phyloP scores from a whole-genome alignment of 805 yeast genomes.

The Saccharomycopsis sp. region DNA sequence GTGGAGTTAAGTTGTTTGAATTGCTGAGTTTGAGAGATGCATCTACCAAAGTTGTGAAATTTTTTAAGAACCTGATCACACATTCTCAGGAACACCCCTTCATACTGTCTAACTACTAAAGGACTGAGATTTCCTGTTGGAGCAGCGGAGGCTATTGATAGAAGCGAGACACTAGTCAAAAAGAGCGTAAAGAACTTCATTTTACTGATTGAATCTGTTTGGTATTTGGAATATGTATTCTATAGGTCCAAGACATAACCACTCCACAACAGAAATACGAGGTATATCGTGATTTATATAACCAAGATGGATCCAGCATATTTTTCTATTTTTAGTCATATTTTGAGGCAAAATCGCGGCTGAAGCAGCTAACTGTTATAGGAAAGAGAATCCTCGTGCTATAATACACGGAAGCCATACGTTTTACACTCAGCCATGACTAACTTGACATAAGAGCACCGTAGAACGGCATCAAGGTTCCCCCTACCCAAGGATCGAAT shows the following conservation, averaged over 20 bases:
- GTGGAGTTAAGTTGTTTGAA: slow-evolving; percentile 12
- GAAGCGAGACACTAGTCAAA: background rate
- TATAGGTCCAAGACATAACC: no score
- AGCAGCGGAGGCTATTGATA: background rate
- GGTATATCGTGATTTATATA: background rate
- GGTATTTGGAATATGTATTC: no score
- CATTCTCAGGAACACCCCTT: slow-evolving; percentile 11
- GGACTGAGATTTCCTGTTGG: background rate
- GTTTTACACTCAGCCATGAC: background rate
- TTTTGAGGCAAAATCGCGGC: background rate
- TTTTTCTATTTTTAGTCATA: background rate
- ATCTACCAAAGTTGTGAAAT: slow-evolving; percentile 18
- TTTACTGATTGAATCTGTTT: background rate
- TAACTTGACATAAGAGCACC: background rate
- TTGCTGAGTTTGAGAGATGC: slow-evolving; percentile 15
- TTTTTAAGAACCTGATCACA: slow-evolving; percentile 13
- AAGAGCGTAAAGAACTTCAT: background rate
- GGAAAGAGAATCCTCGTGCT: background rate
- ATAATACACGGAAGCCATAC: background rate
- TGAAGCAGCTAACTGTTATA: background rate
- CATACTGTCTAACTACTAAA: background rate
- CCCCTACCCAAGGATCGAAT: background rate
- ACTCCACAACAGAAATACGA: no score
- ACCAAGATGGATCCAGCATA: background rate
- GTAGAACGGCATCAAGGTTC: background rate